Base-by-base conservation (phyloP, 345 rosid species). In the Eucalyptus erythrocorys region DNA sequence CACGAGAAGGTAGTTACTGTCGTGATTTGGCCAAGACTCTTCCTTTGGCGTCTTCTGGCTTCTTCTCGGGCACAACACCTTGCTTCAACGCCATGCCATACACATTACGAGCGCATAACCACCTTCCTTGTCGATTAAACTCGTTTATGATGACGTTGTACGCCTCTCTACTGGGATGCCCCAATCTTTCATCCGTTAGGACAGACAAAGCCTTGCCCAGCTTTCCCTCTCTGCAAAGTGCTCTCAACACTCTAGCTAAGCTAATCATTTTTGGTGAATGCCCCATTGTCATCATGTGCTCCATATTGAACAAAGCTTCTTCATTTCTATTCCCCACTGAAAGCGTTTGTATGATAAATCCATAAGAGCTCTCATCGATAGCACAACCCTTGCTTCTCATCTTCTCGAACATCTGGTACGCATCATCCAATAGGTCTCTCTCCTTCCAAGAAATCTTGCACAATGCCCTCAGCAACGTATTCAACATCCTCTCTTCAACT, bases 41-140 rank as follows among this genome's bases (percentile, higher is more conserved):
- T 47, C 24, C n/a, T 24, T 12, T 24, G 42, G 88, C 27, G 49
- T 59, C 37, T 27, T 24, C 84, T 16, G 95, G 96, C 55, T 76
- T 90, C 81, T 87, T 88, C 37, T 87, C 90, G 5, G 95, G 93
- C 86, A 90, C 37, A 11, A 92, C 81, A 6, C 96, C 96, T 87
- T 90, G 94, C 89, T 94, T 94, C 89, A 95, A 32, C 30, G 98
- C 96, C 32, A 91, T 92, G 48, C 95, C 94, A 59, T 93, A 94
- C 19, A 95, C 91, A 87, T 71, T 90, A 85, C 91, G 37, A 5
- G 96, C 95, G 42, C 84, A 89, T 45, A 86, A 13, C 47, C 85
- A 88, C 89, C 61, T 76, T 59, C 90, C 91, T 81, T 90, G 93
- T 68, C 88, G 87, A 87, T 93, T 94, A 49, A 95, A 86, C 91